A percentile compares a stretch with the other conserved stretches of the same genome.
These are phyloP conservation scores for Emericellopsis terricola DNA, from an alignment of 495 filamentous ascomycete species.

Conservation along the genomic window DNA sequence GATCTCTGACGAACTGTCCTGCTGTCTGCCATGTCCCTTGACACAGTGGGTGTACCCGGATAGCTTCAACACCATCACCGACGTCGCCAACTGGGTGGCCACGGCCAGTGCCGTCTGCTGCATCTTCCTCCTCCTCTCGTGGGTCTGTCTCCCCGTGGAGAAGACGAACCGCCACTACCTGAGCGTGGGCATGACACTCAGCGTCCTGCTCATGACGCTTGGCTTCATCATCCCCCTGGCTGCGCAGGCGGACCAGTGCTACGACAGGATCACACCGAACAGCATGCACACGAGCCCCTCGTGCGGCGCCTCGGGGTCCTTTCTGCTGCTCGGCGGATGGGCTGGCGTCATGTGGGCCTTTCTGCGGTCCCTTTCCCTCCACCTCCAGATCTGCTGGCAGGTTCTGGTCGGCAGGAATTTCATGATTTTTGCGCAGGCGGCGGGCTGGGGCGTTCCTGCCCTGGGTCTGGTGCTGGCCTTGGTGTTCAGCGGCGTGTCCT, in stretches of 20 bases:
- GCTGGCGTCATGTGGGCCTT: slow-evolving; percentile 76
- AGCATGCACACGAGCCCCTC: slow-evolving; percentile 69
- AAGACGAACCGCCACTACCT: slow-evolving; percentile 86
- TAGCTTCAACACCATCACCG: slow-evolving; percentile 44
- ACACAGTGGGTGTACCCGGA: slow-evolving; percentile 73
- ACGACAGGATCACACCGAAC: slow-evolving; percentile 79
- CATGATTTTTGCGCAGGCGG: slow-evolving; percentile 67
- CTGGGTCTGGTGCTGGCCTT: slow-evolving; percentile 56
- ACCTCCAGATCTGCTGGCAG: slow-evolving; percentile 97
- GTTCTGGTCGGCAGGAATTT: slow-evolving; percentile 73
- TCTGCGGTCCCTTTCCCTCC: slow-evolving; percentile 74
- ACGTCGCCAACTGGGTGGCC: slow-evolving; percentile 60
- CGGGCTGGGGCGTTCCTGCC: slow-evolving; percentile 70
- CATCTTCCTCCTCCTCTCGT: slow-evolving; percentile 66
- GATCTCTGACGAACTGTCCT: slow-evolving; percentile 23
- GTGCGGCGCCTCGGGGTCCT: slow-evolving; percentile 77
- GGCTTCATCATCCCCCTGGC: slow-evolving; percentile 87
- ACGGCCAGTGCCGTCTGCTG: slow-evolving; percentile 54
- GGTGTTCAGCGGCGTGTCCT: slow-evolving; percentile 79
- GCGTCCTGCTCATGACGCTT: slow-evolving; percentile 55
- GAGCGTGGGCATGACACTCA: slow-evolving; percentile 66
- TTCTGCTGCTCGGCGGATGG: slow-evolving; percentile 74
- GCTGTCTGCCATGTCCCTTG: slow-evolving; percentile 83
- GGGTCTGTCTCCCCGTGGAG: slow-evolving; percentile 67
- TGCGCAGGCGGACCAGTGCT: slow-evolving; percentile 64